Base-by-base conservation (phyloP, 345 rosid genomes). In the Erucastrum elatum region DNA sequence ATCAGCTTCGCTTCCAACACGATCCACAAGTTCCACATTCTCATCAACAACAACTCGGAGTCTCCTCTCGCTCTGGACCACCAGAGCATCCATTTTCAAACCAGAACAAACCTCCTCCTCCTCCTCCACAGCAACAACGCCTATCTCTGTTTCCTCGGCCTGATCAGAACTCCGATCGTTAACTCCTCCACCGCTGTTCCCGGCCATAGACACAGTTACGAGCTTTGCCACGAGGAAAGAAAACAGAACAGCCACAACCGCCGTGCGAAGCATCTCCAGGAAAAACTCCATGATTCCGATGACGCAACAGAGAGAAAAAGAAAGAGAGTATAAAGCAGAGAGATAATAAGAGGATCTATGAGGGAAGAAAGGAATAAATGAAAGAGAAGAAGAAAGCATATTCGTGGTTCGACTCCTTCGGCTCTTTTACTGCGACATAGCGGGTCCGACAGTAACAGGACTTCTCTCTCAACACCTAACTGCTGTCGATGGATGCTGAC, bases 171-270 rank as follows among this genome's bases (percentile, higher is more conserved):
- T 29, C 31, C 31, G 31, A 29, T 68, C 80, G 34, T 49, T 8
- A 3, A 8, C 63, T 71, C 10, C 15, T 7, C 11, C 60, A 12
- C 34, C 49, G 8, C 58, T 9, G 67, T 21, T 71, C 15, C 75
- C 77, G 3, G 78, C 65, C 83, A 63, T 66, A 35, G 86, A 84
- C 7, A 72, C 21, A 15, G 98, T 87, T 4, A 92, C 86, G 49
- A 92, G 86, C 79, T 91, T 89, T 8, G 97, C 91, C 8, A 95
- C 73, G 7, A 88, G 63, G 74, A 89, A 92, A 78, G 98, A 91
- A 71, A 87, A 84, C 51, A 88, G 15, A 0, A 90, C 69, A 6
- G 96, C 87, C 67, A 91, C 15, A 66, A 87, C 63, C 31, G 83
- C 95, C 9, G 97, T 91, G 41, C 84, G 39, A 77, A 92, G 13